Conservation (phyloP, 2,329 filamentous ascomycete genomes). For the Raffaelea arxii region DNA sequence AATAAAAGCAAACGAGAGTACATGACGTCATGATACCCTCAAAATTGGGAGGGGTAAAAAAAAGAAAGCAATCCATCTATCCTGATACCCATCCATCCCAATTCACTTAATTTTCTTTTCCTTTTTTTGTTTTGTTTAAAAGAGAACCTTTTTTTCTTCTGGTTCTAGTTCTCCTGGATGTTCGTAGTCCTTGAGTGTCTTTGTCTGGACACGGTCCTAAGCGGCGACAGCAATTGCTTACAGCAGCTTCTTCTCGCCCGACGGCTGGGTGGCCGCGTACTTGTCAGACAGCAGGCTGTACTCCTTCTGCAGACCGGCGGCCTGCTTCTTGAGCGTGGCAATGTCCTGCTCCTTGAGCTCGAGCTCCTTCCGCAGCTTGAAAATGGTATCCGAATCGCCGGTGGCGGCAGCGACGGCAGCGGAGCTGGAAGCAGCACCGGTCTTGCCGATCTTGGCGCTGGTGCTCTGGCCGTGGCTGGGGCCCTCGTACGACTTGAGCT, state of each 20-base stretch:
- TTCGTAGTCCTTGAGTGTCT: no score
- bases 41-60: no score
- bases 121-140: no score
- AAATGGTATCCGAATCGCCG: slow-evolving; percentile 68
- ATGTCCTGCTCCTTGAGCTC: slow-evolving; percentile 75
- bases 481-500: slow-evolving; percentile 74
- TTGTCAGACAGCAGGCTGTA: slow-evolving; percentile 82
- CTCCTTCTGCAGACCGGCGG: slow-evolving; percentile 69
- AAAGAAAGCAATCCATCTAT: no score
- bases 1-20: no score
- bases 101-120: no score
- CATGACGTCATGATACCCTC: no score
- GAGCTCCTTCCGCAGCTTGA: slow-evolving; percentile 58
- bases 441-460: slow-evolving; percentile 48
- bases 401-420: slow-evolving; percentile 29
- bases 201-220: no score
- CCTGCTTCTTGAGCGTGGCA: slow-evolving; percentile 86
- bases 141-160: no score
- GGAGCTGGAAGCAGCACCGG: neutral
- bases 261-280: slow-evolving; percentile 51
- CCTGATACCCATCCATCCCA: no score
- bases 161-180: no score
- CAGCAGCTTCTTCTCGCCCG: slow-evolving; percentile 51
- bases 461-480: slow-evolving; percentile 33
- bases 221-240: no score